Evolutionary conservation across 1,284 basidiomycete species (phyloP), one percentile per base, ranked within the genome.

Genomic region (Naganishia cerealis): DNA sequence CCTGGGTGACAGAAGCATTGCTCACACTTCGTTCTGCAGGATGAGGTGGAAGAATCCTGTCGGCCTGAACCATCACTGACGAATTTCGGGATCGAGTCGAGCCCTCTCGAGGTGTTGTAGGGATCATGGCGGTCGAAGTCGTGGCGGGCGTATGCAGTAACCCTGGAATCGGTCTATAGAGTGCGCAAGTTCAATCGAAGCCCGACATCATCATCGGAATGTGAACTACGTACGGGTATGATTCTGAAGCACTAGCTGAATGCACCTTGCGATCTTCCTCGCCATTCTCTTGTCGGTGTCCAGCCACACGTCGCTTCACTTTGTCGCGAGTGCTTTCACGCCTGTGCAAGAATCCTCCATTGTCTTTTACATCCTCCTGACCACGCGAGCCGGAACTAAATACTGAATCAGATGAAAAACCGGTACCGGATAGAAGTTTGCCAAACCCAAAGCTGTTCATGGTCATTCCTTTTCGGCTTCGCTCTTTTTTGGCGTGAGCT

Each of bases 371-470:
- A 43, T 55, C 66, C 58, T 58, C 18, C 40, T 52, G 48, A 18
- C n/a, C 9, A 18, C 55, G 46, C n/a, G 43, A 39, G 29, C 61
- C 40, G 52, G 65, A 26, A 39, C 36, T 36, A 39, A 70, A 58
- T 42, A 71, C n/a, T 55, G 72, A 70, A 21, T 72, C 71, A 5
- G 71, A 69, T 13, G 76, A 72, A 15, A 67, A 55, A 43, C 68
- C 67, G 24, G 55, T 50, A n/a, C 58, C 50, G 0, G 71, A 70
- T 29, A 90, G 85, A 57, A 90, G 82, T 76, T 87, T 87, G 59
- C 86, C 84, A 13, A 90, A 82, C n/a, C 86, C 87, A 74, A 90
- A 88, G 76, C 88, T 88, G 82, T 90, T 89, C 71, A 89, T 83
- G 0, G 88, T 90, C 70, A 88, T 76, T 12, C 87, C 87, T 69